Conservation (phyloP, 225 moss, liverwort and hornwort genomes). For the Physcomitrium patens region DNA sequence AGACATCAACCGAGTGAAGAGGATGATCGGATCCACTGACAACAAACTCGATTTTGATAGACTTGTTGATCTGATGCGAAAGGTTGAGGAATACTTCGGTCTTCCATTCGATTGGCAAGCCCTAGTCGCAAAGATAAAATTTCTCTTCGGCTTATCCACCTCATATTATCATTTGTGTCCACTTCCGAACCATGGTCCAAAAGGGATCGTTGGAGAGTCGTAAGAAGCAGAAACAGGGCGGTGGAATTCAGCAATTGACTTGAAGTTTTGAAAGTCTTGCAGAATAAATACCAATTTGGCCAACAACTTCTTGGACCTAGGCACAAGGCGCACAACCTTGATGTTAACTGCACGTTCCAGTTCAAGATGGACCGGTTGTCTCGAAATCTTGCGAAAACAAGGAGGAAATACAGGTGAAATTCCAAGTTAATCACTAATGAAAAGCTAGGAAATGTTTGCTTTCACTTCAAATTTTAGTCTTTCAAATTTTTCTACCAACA, state of each 20-base stretch:
- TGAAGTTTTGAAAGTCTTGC: conserved; percentile 9
- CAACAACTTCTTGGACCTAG: conserved; percentile 57
- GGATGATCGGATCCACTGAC: conserved; percentile 49
- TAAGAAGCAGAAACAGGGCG: background rate
- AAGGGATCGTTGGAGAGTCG: background rate
- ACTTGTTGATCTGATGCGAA: conserved; percentile 61
- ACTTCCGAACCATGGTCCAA: background rate
- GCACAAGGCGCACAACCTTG: conserved; percentile 57
- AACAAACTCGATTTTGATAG: conserved; percentile 47
- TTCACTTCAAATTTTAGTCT: background rate
- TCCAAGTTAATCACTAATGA: background rate
- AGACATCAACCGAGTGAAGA: conserved; percentile 63
- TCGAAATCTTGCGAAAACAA: conserved; percentile 58
- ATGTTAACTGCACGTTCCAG: conserved; percentile 54
- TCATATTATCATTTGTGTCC: background rate
- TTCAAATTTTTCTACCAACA: background rate
- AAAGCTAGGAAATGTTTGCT: background rate
- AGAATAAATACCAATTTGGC: conserved; percentile 60
- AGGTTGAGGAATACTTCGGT: conserved; percentile 52
- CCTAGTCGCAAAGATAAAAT: background rate
- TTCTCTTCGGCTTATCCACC: background rate
- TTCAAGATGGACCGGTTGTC: conserved; percentile 83
- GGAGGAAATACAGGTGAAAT: conserved; percentile 66
- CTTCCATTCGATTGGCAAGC: no score
- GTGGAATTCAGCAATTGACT: background rate